These are phyloP conservation scores for Lachancea mirantina DNA, from an alignment of 805 yeast genomes.

Conservation along the genomic window DNA sequence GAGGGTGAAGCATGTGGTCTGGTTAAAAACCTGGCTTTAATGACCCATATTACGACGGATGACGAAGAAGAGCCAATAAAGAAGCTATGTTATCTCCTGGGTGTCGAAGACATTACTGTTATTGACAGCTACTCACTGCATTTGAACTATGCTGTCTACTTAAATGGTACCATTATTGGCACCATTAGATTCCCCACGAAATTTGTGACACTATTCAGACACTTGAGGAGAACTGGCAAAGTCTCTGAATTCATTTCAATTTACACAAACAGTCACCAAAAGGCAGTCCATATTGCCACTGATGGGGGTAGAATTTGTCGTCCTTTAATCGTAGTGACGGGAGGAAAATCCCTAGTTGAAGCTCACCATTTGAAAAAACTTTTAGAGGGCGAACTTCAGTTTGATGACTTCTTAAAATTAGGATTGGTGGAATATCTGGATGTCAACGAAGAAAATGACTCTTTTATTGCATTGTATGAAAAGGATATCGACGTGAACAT, in stretches of 20 bases:
- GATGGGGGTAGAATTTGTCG: conserved; percentile 99
- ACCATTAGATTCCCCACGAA: conserved; percentile 79
- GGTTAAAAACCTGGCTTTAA: conserved; percentile 90
- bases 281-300: conserved; percentile 94
- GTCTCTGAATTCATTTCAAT: conserved; percentile 88
- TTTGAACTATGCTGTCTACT: conserved; percentile 71
- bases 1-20: conserved; percentile 99
- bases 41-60: conserved; percentile 98
- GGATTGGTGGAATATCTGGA: conserved; percentile 94
- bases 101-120: conserved; percentile 79
- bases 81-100: conserved; percentile 68
- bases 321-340: conserved; percentile 81
- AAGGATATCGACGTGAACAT: conserved; percentile 46
- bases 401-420: conserved; percentile 78
- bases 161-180: conserved; percentile 93
- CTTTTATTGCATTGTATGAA: conserved; percentile 86
- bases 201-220: conserved; percentile 74
- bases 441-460: conserved; percentile 95
- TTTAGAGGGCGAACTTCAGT: conserved; percentile 64
- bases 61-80: conserved; percentile 89
- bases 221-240: conserved; percentile 73
- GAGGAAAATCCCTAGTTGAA: conserved; percentile 61
- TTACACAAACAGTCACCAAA: conserved; percentile 81
- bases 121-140: conserved; percentile 82
- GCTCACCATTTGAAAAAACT: conserved; percentile 62